These are phyloP conservation scores for Puya raimondii DNA, from an alignment of 176 grass and related monocot species.

Conservation along the genomic window DNA sequence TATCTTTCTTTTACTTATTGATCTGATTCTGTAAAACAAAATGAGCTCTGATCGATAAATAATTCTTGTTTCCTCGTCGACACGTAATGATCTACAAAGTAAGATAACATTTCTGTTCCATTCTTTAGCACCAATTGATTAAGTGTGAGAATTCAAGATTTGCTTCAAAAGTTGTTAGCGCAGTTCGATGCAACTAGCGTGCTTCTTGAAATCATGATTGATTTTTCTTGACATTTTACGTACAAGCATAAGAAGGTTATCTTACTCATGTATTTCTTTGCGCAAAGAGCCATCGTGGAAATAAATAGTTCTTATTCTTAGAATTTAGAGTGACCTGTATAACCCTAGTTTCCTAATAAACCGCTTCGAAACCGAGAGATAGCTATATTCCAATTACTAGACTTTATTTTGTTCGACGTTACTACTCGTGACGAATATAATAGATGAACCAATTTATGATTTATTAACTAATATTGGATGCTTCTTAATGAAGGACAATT, in stretches of 20 bases:
- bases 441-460: neutral
- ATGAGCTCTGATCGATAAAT: too few species aligned
- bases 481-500: conserved; percentile 45
- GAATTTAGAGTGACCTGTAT: neutral
- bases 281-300: too few species aligned
- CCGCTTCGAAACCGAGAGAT: neutral
- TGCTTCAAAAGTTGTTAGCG: neutral
- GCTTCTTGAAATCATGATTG: too few species aligned
- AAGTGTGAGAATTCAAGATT: neutral
- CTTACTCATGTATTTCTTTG: too few species aligned
- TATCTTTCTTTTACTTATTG: too few species aligned
- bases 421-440: neutral
- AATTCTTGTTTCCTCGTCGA: too few species aligned
- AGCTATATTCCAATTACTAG: neutral
- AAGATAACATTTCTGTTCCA: neutral
- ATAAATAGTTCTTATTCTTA: neutral
- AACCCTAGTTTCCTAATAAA: neutral
- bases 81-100: too few species aligned
- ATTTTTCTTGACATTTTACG: too few species aligned
- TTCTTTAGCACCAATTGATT: neutral
- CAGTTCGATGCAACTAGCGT: neutral
- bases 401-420: neutral
- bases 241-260: too few species aligned
- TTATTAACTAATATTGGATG: conserved; percentile 1
- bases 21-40: too few species aligned